Percentiles rank a stretch among this genome's conserved stretches.
phyloP scores from a whole-genome alignment of 805 yeast species.

The Komagataella kurtzmanii region DNA sequence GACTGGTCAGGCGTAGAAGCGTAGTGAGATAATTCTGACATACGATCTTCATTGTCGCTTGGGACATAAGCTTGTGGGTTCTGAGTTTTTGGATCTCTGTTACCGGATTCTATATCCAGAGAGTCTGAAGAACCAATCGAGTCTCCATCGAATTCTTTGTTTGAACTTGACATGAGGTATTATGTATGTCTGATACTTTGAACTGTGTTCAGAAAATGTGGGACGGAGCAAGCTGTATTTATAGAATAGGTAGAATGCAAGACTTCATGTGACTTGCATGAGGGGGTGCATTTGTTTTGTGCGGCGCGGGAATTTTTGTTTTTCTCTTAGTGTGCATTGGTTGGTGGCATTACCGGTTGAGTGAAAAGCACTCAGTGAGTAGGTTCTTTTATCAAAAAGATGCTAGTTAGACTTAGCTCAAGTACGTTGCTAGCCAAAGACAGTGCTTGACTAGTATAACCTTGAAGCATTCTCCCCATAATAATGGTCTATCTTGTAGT shows the following conservation, averaged over 20 bases:
- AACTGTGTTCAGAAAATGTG: neutral
- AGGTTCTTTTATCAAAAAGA: too few relatives aligned
- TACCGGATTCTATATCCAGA: neutral
- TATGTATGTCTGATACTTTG: neutral
- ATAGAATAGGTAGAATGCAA: neutral
- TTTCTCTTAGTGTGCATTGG: neutral
- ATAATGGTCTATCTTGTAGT: too few relatives aligned
- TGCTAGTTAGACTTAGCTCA: too few relatives aligned
- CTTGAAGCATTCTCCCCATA: too few relatives aligned
- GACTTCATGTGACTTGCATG: neutral
- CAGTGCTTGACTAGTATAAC: too few relatives aligned
- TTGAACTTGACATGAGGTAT: neutral
- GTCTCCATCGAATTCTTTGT: neutral
- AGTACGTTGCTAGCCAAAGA: too few relatives aligned
- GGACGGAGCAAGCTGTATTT: neutral
- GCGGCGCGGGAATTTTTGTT: neutral
- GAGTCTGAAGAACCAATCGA: neutral
- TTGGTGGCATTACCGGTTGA: too few relatives aligned
- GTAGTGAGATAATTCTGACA: slow-evolving; percentile 22
- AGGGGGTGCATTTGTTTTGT: neutral
- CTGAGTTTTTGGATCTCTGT: neutral
- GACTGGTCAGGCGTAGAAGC: slow-evolving; percentile 17
- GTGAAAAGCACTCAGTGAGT: too few relatives aligned
- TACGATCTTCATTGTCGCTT: slow-evolving; percentile 28
- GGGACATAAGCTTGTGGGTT: slow-evolving; percentile 27